A percentile compares a stretch with the other conserved stretches of the same genome.
These are phyloP conservation scores for Nicotiana undulata DNA, from an alignment of 257 asterid species.

Conservation along the genomic window DNA sequence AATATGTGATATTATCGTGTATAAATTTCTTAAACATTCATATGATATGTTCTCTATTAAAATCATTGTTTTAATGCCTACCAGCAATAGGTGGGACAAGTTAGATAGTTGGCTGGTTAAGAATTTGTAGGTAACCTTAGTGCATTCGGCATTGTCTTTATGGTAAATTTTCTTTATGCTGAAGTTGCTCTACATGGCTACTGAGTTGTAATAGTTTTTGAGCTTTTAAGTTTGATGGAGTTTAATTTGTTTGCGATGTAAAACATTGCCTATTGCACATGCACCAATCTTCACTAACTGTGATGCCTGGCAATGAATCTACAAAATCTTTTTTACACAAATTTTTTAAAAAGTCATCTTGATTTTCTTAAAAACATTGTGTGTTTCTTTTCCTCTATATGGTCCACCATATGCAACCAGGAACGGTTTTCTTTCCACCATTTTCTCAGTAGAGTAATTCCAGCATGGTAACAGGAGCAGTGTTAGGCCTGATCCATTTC, in stretches of 20 bases:
- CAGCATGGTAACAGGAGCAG: too few species aligned
- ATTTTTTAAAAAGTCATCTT: too few species aligned
- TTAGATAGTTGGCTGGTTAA: too few species aligned
- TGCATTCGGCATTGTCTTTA: not conserved
- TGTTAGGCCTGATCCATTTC: too few species aligned
- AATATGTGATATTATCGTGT: not conserved
- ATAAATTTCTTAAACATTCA: not conserved
- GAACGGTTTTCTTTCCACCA: too few species aligned
- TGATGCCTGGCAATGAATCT: too few species aligned
- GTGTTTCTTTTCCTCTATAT: too few species aligned
- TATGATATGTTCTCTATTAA: not conserved
- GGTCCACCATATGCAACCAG: too few species aligned
- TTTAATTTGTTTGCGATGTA: not conserved
- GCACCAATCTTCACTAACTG: not conserved
- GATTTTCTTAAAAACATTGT: too few species aligned
- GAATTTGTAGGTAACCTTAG: not conserved
- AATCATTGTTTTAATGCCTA: not conserved
- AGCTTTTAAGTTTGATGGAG: not conserved
- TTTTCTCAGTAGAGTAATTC: too few species aligned
- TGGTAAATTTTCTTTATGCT: not conserved
- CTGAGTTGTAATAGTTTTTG: not conserved
- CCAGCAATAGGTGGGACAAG: too few species aligned
- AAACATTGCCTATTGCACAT: not conserved
- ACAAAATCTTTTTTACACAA: too few species aligned
- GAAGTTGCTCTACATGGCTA: not conserved